A percentile compares a stretch with the other conserved stretches of the same genome.
Conservation (phyloP, 2,329 filamentous ascomycete genomes). For the Hysterium pulicare region DNA sequence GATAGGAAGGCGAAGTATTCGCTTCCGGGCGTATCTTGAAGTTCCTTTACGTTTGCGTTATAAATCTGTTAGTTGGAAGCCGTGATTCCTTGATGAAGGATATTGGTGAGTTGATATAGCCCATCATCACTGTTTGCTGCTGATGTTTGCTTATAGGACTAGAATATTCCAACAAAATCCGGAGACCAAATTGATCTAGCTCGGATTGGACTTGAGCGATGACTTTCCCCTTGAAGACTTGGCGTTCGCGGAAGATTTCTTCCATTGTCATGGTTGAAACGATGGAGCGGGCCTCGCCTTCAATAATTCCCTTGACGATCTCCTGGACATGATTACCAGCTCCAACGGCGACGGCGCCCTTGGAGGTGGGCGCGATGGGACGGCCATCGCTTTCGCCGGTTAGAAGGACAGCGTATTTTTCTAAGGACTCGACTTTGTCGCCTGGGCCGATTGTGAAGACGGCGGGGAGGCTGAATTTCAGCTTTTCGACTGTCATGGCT, state of each 20-base stretch:
- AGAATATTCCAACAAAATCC: too few relatives aligned
- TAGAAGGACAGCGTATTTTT: constrained; percentile 79
- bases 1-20: constrained; percentile 80
- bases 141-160: too few relatives aligned
- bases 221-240: constrained; percentile 70
- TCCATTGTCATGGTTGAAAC: constrained; percentile 92
- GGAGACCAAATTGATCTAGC: constrained; percentile 74
- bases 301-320: constrained; percentile 87
- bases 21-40: constrained; percentile 77
- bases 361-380: constrained; percentile 23
- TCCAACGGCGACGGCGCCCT: constrained; percentile 40
- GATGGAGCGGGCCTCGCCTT: constrained; percentile 80
- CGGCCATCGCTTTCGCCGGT: constrained; percentile 58
- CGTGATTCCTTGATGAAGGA: too few relatives aligned
- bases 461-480: constrained; percentile 76
- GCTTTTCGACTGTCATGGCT: constrained; percentile 87
- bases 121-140: too few relatives aligned
- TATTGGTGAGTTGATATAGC: too few relatives aligned
- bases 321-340: constrained; percentile 69
- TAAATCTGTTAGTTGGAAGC: too few relatives aligned
- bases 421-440: constrained; percentile 65
- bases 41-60: constrained; percentile 79
- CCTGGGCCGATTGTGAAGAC: constrained; percentile 85
- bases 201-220: constrained; percentile 68
- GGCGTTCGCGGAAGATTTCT: constrained; percentile 76